Conservation (phyloP, 345 rosid species). For the Lepidium didymum region DNA sequence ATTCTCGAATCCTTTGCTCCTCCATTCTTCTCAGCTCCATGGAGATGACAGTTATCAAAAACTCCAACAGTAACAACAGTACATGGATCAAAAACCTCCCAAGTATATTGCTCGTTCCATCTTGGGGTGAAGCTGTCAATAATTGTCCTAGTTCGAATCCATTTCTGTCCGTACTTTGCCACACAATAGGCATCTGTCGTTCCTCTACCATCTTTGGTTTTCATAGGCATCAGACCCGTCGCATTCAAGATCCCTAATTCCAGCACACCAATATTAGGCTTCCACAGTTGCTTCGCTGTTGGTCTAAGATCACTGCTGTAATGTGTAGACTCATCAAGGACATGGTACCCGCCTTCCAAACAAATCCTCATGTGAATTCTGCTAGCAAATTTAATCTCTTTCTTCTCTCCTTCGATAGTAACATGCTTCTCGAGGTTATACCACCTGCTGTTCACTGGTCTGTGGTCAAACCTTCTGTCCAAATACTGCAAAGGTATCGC, state of each 20-base stretch:
- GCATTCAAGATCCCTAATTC: constrained; percentile 80
- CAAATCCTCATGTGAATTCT: constrained; percentile 82
- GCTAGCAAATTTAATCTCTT: constrained; percentile 72
- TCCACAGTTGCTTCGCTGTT: constrained; percentile 87
- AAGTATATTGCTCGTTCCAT: constrained; percentile 95
- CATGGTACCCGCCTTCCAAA: constrained; percentile 94
- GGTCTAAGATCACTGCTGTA: constrained; percentile 94
- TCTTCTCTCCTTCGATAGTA: constrained; percentile 64
- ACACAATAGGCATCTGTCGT: constrained; percentile 95
- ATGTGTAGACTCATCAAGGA: constrained; percentile 85
- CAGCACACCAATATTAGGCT: constrained; percentile 69
- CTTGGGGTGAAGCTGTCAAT: constrained; percentile 82
- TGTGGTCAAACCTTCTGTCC: constrained; percentile 71
- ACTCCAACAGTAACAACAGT: constrained; percentile 90
- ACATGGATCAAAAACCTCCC: constrained; percentile 95
- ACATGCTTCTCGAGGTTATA: constrained; percentile 67
- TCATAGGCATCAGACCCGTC: constrained; percentile 80
- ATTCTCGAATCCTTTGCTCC: constrained; percentile 58
- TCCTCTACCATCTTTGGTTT: constrained; percentile 75
- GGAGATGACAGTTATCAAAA: constrained; percentile 80
- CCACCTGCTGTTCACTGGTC: constrained; percentile 68
- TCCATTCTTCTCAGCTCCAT: constrained; percentile 55
- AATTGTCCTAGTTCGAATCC: constrained; percentile 87
- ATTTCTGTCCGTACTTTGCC: constrained; percentile 88
- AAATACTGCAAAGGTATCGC: constrained; percentile 44